Percentiles rank a stretch among this genome's conserved stretches.
Conservation (phyloP, 495 filamentous ascomycete genomes). For the Penicillium paradoxum region DNA sequence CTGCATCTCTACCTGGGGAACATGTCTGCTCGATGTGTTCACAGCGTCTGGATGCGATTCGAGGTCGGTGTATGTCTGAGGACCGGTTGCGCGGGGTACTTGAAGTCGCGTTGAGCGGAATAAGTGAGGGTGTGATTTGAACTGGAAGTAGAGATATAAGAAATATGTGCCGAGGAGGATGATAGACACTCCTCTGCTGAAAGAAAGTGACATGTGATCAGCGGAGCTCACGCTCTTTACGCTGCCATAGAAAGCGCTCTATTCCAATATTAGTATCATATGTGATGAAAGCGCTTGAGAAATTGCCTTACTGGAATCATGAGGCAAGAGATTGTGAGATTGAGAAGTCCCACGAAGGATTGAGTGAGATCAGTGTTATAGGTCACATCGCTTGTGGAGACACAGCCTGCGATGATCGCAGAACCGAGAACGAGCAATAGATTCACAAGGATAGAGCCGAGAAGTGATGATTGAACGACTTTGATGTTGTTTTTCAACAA, state of each 20-base stretch:
- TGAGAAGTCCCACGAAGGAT: conserved; percentile 17
- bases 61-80: conserved; percentile 5
- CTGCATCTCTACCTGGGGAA: conserved; percentile 6
- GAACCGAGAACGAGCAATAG: conserved; percentile 21
- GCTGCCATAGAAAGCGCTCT: conserved; percentile 21
- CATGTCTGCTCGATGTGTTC: not conserved
- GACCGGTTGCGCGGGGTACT: not conserved
- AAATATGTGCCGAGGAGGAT: conserved; percentile 62
- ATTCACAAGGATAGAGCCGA: conserved; percentile 22
- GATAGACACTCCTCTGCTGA: conserved; percentile 20
- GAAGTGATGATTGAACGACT: conserved; percentile 20
- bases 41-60: not conserved
- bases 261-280: not conserved
- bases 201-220: conserved; percentile 16
- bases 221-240: conserved; percentile 11
- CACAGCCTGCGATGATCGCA: conserved; percentile 16
- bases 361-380: conserved; percentile 21
- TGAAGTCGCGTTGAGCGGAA: not conserved
- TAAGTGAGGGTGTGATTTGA: conserved; percentile 7
- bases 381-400: conserved; percentile 9
- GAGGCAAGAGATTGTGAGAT: conserved; percentile 21
- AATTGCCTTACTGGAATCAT: conserved; percentile 21
- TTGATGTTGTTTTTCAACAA: conserved; percentile 14
- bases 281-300: not conserved
- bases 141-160: conserved; percentile 58